These are phyloP conservation scores for Pueraria montana DNA, from an alignment of 306 rosid genomes.

Conservation along the genomic window DNA sequence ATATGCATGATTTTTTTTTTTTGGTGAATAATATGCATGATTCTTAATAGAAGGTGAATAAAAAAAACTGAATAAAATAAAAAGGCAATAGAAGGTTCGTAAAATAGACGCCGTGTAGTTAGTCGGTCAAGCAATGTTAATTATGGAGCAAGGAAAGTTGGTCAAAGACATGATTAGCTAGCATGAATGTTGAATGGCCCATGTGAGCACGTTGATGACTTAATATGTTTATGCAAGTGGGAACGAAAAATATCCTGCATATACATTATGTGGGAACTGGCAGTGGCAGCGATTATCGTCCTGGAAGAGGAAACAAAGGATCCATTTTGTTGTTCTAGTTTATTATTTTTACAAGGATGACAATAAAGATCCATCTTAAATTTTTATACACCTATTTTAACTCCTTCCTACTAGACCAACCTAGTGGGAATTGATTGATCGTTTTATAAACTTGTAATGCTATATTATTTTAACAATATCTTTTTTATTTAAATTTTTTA, in stretches of 20 bases:
- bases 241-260: background rate
- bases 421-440: too few relatives aligned
- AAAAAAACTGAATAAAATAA: too few relatives aligned
- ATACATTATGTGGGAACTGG: background rate
- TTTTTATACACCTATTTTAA: too few relatives aligned
- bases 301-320: background rate
- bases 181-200: background rate
- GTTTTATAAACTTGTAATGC: too few relatives aligned
- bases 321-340: too few relatives aligned
- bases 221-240: background rate
- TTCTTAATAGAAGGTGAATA: too few relatives aligned
- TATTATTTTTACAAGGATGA: too few relatives aligned
- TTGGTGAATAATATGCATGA: too few relatives aligned
- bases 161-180: constrained; percentile 26
- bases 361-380: too few relatives aligned
- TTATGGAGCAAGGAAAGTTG: background rate
- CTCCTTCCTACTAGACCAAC: too few relatives aligned
- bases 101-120: background rate
- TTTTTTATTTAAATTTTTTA: too few relatives aligned
- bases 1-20: background rate
- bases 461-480: too few relatives aligned
- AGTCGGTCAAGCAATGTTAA: constrained; percentile 6
- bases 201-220: background rate
- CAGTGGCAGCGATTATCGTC: background rate
- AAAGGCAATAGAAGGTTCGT: background rate